These are phyloP conservation scores for Huntiella bhutanensis DNA, from an alignment of 2,329 filamentous ascomycete species.

Conservation along the genomic window DNA sequence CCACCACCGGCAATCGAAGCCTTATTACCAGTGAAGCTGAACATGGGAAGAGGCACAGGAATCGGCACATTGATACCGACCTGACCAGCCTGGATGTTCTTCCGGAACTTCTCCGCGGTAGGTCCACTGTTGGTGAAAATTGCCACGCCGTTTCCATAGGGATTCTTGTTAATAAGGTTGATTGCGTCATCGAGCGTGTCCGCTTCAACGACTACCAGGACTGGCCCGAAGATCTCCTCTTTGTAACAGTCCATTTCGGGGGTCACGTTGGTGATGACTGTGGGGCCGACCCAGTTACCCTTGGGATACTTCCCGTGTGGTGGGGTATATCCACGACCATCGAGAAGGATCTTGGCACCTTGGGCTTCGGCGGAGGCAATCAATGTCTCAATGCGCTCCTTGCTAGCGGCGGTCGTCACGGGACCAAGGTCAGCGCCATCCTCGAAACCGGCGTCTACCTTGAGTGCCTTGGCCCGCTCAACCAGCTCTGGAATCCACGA, in stretches of 20 bases:
- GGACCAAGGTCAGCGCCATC: slow-evolving; percentile 61
- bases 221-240: slow-evolving; percentile 73
- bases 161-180: slow-evolving; percentile 64
- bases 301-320: slow-evolving; percentile 50
- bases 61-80: slow-evolving; percentile 75
- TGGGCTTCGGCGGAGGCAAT: slow-evolving; percentile 63
- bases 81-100: slow-evolving; percentile 67
- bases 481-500: slow-evolving; percentile 65
- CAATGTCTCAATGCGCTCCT: slow-evolving; percentile 56
- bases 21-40: slow-evolving; percentile 63
- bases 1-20: slow-evolving; percentile 82
- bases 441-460: slow-evolving; percentile 67
- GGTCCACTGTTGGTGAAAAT: slow-evolving; percentile 67
- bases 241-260: slow-evolving; percentile 67
- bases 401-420: slow-evolving; percentile 62
- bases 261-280: slow-evolving; percentile 66
- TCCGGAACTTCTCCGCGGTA: slow-evolving; percentile 60
- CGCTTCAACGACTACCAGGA: slow-evolving; percentile 63
- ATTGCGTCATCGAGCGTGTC: slow-evolving; percentile 64
- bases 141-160: slow-evolving; percentile 72
- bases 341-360: slow-evolving; percentile 65
- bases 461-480: slow-evolving; percentile 52
- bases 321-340: slow-evolving; percentile 57
- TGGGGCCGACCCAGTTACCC: slow-evolving; percentile 58
- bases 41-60: slow-evolving; percentile 51